phyloP scores from a whole-genome alignment of 441 rosid genomes.

The Melianthus villosus region DNA sequence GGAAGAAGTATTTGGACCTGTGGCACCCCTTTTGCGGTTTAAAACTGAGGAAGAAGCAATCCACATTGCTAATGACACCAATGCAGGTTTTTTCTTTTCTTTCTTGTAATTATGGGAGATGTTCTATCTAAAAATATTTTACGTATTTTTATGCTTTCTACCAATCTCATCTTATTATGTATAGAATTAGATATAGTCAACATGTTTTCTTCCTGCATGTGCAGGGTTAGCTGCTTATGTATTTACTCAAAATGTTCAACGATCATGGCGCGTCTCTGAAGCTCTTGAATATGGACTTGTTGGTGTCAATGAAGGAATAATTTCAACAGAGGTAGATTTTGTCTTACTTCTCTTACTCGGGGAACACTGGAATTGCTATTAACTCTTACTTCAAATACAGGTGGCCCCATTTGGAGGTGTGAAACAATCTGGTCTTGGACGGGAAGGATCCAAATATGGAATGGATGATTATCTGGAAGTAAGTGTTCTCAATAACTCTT shows the following conservation, averaged over 20 bases:
- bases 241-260: slow-evolving; percentile 71
- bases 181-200: no score
- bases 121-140: no score
- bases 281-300: slow-evolving; percentile 86
- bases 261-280: slow-evolving; percentile 85
- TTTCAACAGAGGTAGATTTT: slow-evolving; percentile 65
- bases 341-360: background rate
- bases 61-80: slow-evolving; percentile 62
- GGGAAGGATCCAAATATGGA: slow-evolving; percentile 94
- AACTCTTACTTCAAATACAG: slow-evolving; percentile 23
- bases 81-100: slow-evolving; percentile 46
- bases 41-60: slow-evolving; percentile 89
- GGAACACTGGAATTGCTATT: slow-evolving; percentile 3
- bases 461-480: slow-evolving; percentile 88
- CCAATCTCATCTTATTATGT: no score
- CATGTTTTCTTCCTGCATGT: slow-evolving; percentile 6
- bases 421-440: slow-evolving; percentile 89
- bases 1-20: slow-evolving; percentile 95
- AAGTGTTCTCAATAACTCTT: slow-evolving; percentile 7
- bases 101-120: no score
- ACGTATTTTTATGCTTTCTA: no score
- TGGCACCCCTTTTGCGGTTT: slow-evolving; percentile 70
- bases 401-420: slow-evolving; percentile 97
- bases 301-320: slow-evolving; percentile 81
- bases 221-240: slow-evolving; percentile 92